Evolutionary conservation across 1,284 basidiomycete species (phyloP).

Genomic region (Trichosporon coremiiforme): DNA sequence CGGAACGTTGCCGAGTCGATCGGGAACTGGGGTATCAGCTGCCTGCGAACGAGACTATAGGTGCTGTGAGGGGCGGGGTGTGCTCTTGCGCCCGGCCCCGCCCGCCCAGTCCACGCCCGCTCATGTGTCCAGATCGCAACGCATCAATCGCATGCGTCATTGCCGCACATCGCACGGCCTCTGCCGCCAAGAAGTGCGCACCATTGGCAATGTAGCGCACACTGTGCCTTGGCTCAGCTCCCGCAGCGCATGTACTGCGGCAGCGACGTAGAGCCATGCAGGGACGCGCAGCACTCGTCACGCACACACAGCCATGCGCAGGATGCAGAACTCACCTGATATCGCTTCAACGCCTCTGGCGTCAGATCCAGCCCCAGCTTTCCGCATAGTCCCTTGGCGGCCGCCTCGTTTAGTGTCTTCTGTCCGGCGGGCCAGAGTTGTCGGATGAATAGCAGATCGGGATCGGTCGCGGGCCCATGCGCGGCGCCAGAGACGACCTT

Average conservation of each 20-base stretch:
- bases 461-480: conserved; percentile 46
- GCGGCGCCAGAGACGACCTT: conserved; percentile 36
- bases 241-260: not conserved
- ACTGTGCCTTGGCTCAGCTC: not conserved
- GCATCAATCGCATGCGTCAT: no score
- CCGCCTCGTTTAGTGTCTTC: conserved; percentile 39
- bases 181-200: not conserved
- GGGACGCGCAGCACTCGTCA: not conserved
- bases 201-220: not conserved
- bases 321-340: not conserved
- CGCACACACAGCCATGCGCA: not conserved
- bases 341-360: not conserved
- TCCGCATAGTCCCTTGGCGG: conserved; percentile 67
- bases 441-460: conserved; percentile 51
- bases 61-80: no score
- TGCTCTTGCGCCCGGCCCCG: no score
- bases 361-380: conserved; percentile 56
- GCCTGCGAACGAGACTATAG: no score
- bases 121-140: no score
- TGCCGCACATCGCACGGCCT: no score
- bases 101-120: no score
- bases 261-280: not conserved
- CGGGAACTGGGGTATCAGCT: conserved; percentile 31
- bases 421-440: conserved; percentile 51
- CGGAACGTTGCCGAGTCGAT: conserved; percentile 85